These are phyloP conservation scores for Pachysandra terminalis DNA, from an alignment of 164 flowering plant species.

Conservation along the genomic window DNA sequence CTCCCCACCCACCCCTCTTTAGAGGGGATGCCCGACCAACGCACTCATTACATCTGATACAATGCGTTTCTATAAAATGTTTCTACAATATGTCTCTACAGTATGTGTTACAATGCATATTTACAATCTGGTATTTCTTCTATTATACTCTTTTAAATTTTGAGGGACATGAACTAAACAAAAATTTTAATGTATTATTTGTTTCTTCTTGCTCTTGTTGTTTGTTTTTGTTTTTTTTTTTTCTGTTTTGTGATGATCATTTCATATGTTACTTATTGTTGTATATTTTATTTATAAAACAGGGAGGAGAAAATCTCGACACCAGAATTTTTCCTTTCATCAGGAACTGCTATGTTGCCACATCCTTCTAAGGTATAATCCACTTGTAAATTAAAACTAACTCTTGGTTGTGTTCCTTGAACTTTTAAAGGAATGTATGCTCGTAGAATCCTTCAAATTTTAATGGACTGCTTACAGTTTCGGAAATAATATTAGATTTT, in stretches of 20 bases:
- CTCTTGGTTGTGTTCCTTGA: not conserved
- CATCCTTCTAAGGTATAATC: slow-evolving; percentile 60
- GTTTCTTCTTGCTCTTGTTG: not conserved
- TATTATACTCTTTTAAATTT: no score
- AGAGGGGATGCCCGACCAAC: no score
- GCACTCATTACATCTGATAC: no score
- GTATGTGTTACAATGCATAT: no score
- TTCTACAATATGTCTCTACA: no score
- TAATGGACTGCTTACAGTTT: not conserved
- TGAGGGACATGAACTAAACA: no score
- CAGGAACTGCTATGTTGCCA: slow-evolving; percentile 49
- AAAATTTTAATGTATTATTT: no score
- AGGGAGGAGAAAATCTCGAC: slow-evolving; percentile 30
- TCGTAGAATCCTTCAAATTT: no score
- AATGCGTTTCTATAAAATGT: no score
- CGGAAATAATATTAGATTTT: not conserved
- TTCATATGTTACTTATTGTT: slow-evolving; percentile 9
- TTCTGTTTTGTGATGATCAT: not conserved
- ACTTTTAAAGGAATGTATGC: not conserved
- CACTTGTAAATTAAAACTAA: no score
- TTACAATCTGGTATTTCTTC: no score
- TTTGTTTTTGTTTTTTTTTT: not conserved
- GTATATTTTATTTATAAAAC: slow-evolving; percentile 13
- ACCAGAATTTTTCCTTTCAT: slow-evolving; percentile 31
- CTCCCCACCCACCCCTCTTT: no score